Percentiles rank a stretch among this genome's conserved stretches.
phyloP scores from a whole-genome alignment of 192 early-diverging fungal species.

The Mortierella antarctica region DNA sequence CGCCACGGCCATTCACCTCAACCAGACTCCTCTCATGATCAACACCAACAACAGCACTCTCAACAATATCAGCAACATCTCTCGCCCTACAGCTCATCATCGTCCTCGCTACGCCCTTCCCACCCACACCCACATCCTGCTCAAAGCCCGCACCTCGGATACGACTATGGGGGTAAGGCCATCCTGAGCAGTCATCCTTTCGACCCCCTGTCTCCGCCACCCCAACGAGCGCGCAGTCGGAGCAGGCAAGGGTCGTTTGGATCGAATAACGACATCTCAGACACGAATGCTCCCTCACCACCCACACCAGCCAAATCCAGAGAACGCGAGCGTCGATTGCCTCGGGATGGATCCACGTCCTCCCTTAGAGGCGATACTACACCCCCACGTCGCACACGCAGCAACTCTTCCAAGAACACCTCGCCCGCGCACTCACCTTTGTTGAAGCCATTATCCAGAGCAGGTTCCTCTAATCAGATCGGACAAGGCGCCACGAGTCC shows the following conservation, averaged over 20 bases:
- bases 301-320: conserved; percentile 28
- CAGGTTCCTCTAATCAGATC: conserved; percentile 1
- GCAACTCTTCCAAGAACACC: conserved; percentile 30
- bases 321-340: conserved; percentile 13
- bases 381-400: conserved; percentile 10
- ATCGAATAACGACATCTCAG: conserved; percentile 5
- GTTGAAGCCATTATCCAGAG: conserved; percentile 3
- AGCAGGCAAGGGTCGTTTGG: conserved; percentile 31
- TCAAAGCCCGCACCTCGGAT: conserved; percentile 3
- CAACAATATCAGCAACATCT: conserved; percentile 8
- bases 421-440: conserved; percentile 28
- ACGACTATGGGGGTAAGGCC: neutral
- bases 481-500: neutral
- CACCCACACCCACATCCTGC: neutral
- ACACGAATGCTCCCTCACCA: conserved; percentile 11
- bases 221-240: neutral
- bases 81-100: neutral
- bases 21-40: neutral
- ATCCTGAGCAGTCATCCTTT: neutral
- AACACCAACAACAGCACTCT: neutral
- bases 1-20: conserved; percentile 3
- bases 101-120: neutral
- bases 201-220: neutral
- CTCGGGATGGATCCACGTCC: conserved; percentile 21
- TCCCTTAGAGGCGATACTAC: conserved; percentile 9